Evolutionary conservation across 192 early-diverging fungal genomes (phyloP), one percentile per base, ranked within the genome.

Genomic region (Radiomyces spectabilis): DNA sequence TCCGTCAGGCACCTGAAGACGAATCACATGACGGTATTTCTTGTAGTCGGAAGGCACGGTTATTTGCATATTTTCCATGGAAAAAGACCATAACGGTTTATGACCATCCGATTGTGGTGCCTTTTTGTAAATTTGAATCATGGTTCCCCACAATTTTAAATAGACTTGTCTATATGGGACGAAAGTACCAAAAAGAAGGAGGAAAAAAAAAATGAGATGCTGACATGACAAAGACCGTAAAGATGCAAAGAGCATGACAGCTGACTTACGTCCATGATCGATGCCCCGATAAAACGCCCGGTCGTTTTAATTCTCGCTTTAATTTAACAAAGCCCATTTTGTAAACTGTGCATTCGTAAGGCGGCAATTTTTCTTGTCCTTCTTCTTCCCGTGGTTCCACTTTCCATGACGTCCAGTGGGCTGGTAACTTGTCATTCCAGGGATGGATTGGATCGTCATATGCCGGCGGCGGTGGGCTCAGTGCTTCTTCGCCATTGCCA

Each of bases 201-300:
- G 19, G 25, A 50, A 38, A 22, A 45, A 45, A 45, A 16, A 21
- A n/a, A n/a, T n/a, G n/a, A n/a, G n/a, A n/a, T n/a, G n/a, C n/a
- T n/a, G n/a, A n/a, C n/a, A n/a, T n/a, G n/a, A n/a, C n/a, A n/a
- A n/a, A n/a, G n/a, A n/a, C n/a, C n/a, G n/a, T n/a, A n/a, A n/a
- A n/a, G n/a, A n/a, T n/a, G n/a, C n/a, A n/a, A n/a, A 22, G 41
- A 25, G 30, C 22, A 50, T 38, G 31, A 50, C 35, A 32, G 22
- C 45, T 19, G 6, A 45, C 53, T 53, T 59, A 69, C 67, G 46
- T 74, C 76, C 76, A 78, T n/a, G 69, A 71, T 47, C 76, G 56
- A 30, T 68, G 51, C 5, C 67, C 66, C 1, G 76, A 51, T 53
- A 55, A 34, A 22, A 57, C 57, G 7, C 45, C 58, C n/a, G 51